Percentiles rank a stretch among this genome's conserved stretches.
Conservation (phyloP, 371 early-diverging fungal genomes). For the Umbelopsis sp. region DNA sequence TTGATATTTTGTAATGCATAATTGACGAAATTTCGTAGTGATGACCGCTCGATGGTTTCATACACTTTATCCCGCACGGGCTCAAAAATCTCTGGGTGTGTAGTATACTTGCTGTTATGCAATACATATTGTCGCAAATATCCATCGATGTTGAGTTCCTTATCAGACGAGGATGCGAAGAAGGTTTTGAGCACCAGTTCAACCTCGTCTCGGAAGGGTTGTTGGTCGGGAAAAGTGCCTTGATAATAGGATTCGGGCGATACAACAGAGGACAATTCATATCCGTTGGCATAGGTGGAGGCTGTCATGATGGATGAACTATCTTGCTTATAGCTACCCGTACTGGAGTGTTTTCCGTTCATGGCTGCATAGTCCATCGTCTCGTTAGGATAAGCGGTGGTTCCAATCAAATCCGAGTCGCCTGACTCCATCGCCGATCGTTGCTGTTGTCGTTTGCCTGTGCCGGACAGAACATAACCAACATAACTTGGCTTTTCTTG, state of each 20-base stretch:
- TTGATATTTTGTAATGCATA: conserved; percentile 16
- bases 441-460: neutral
- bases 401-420: neutral
- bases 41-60: conserved; percentile 16
- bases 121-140: conserved; percentile 11
- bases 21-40: conserved; percentile 17
- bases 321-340: neutral
- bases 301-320: neutral
- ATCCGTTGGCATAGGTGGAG: neutral
- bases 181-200: conserved; percentile 17
- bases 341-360: neutral
- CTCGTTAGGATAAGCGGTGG: neutral
- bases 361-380: neutral
- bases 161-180: conserved; percentile 1
- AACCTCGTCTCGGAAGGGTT: conserved; percentile 19
- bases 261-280: neutral
- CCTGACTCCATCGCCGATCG: neutral
- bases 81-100: conserved; percentile 19
- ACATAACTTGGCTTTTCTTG: conserved; percentile 14
- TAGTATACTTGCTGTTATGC: conserved; percentile 2
- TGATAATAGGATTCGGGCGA: conserved; percentile 3
- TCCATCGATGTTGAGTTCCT: conserved; percentile 16
- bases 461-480: conserved; percentile 1
- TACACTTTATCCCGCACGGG: conserved; percentile 15
- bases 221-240: conserved; percentile 4